Percentiles rank a stretch among this genome's conserved stretches.
Conservation (phyloP, 139 green algal species). For the Pseudopediastrum boryanum region DNA sequence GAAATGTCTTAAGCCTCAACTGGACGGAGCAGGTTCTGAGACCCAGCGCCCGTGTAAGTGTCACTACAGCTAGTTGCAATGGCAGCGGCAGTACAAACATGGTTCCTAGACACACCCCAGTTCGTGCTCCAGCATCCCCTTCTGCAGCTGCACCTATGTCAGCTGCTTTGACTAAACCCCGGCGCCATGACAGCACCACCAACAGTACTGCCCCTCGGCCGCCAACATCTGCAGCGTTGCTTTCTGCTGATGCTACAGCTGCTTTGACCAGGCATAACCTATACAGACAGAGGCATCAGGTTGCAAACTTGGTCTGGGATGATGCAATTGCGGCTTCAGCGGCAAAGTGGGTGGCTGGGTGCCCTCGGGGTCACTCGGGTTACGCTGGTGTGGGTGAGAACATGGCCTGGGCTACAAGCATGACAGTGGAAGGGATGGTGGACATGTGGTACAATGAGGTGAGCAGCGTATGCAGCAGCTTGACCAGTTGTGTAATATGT, state of each 20-base stretch:
- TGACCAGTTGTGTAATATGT: neutral
- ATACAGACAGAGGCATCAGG: slow-evolving; percentile 19
- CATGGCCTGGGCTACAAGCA: slow-evolving; percentile 1
- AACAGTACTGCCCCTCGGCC: too few species aligned
- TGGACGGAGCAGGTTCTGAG: slow-evolving; percentile 26
- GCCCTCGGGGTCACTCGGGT: slow-evolving; percentile 1
- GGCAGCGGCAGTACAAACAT: too few species aligned
- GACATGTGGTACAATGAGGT: neutral
- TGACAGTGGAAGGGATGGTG: neutral
- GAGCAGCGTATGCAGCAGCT: neutral
- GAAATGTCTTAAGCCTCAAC: slow-evolving; percentile 25
- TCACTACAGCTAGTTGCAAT: too few species aligned
- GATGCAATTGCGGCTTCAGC: neutral
- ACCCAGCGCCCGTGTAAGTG: too few species aligned
- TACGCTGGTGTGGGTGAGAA: slow-evolving; percentile 16
- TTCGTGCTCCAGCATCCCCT: too few species aligned
- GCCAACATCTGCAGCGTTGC: neutral
- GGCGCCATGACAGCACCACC: neutral
- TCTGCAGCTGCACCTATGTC: neutral
- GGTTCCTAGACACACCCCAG: too few species aligned
- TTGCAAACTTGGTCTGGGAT: slow-evolving; percentile 1
- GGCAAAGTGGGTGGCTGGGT: neutral
- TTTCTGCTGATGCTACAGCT: neutral
- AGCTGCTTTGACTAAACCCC: neutral
- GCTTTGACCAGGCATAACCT: neutral